Base-by-base conservation (phyloP, 352 stramenopile species). In the Phytopythium sindhum region DNA sequence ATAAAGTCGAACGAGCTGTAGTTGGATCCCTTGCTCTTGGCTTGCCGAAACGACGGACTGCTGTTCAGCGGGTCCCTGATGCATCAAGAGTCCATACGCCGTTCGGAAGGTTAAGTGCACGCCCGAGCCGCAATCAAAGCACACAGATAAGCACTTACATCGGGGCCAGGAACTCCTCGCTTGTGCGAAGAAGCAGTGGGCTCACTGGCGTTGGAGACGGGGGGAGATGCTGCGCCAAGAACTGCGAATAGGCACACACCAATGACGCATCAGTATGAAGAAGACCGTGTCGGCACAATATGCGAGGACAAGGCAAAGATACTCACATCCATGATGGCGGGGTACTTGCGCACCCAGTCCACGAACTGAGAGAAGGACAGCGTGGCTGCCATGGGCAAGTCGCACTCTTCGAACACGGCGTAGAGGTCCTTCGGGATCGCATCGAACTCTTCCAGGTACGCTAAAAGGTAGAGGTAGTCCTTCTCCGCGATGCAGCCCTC, bases 1-100 rank as follows among this genome's bases (percentile, higher is more conserved):
- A 95, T 80, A 37, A 93, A 93, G 54, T 93, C 86, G 44, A 93
- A 95, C n/a, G 81, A 90, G 24, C 73, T 79, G 52, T 86, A 81
- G 21, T 71, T 66, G 5, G 41, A 58, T 9, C 57, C 44, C 26
- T 80, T 81, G 11, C 67, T 73, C 29, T 78, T 67, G 23, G 81
- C 77, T 37, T 77, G 69, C 21, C 78, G 78, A 39, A 69, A 90
- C 17, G 84, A 91, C 3, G 83, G 83, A 64, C 86, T 94, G 70
- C 75, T 81, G 63, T 91, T 94, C n/a, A 92, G 72, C 26, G 76
- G 72, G 47, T 94, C 80, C 12, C 85, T 91, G 21, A 17, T 44
- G 60, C 48, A 24, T 39, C 8, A 52, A 47, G 14, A 24, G 54
- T 26, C 14, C n/a, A 68, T 5, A 52, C 28, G 10, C 31, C 28